phyloP scores from a whole-genome alignment of 176 grass and related monocot genomes.

The Echinochloa phyllopogon region DNA sequence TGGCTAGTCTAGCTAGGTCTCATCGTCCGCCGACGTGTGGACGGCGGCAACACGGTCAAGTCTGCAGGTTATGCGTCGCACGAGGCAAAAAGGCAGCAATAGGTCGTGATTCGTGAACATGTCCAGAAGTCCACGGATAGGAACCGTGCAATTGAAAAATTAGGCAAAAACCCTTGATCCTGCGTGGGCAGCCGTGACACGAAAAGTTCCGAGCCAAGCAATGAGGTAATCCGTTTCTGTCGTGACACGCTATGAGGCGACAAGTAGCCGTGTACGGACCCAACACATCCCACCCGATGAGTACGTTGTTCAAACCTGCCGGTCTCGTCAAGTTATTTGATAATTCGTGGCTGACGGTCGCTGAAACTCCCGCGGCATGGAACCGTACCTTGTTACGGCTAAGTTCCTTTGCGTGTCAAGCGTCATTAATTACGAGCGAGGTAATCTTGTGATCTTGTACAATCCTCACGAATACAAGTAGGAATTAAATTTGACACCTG shows the following conservation, averaged over 20 bases:
- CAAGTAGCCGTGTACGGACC: neutral
- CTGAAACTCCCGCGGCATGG: neutral
- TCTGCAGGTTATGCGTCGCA: neutral
- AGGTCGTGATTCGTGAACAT: neutral
- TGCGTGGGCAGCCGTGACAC: slow-evolving; percentile 28
- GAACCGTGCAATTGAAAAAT: neutral
- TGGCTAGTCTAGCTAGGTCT: no score
- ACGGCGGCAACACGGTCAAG: neutral
- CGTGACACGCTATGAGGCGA: neutral
- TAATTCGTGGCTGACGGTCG: slow-evolving; percentile 1
- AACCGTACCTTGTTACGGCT: neutral
- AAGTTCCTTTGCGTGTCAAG: slow-evolving; percentile 31
- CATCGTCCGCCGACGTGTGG: neutral
- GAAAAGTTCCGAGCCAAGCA: slow-evolving; percentile 15
- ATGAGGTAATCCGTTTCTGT: slow-evolving; percentile 20
- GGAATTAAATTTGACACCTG: slow-evolving; percentile 4
- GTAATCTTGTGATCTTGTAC: neutral
- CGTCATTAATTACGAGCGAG: neutral
- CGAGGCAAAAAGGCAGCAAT: neutral
- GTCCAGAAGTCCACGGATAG: slow-evolving; percentile 8
- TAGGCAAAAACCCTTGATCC: neutral
- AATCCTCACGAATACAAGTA: neutral
- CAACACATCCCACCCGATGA: neutral
- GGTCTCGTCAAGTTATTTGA: slow-evolving; percentile 6
- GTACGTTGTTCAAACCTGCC: neutral